phyloP scores from a whole-genome alignment of 2,329 filamentous ascomycete genomes.

The Apiospora hydei region DNA sequence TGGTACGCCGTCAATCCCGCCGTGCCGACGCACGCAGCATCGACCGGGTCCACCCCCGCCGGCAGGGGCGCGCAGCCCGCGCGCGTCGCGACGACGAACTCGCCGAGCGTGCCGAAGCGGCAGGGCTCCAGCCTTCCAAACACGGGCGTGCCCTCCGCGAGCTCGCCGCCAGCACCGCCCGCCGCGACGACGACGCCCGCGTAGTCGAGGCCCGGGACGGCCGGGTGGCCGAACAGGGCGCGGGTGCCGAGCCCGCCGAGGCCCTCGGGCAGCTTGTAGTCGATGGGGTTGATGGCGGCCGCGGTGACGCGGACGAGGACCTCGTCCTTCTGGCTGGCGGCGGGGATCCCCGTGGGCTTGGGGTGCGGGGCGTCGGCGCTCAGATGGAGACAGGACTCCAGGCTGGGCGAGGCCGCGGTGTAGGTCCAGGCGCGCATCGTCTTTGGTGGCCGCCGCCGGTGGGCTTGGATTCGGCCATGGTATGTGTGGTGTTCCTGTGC shows the following conservation, averaged over 20 bases:
- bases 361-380: constrained; percentile 51
- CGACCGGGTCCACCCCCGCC: constrained; percentile 47
- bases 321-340: constrained; percentile 47
- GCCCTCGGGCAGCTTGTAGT: constrained; percentile 67
- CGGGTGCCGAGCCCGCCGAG: constrained; percentile 47
- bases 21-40: constrained; percentile 52
- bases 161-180: constrained; percentile 25
- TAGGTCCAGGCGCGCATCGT: constrained; percentile 67
- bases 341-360: constrained; percentile 34
- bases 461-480: constrained; percentile 2
- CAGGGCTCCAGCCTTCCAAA: constrained; percentile 48
- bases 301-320: constrained; percentile 63
- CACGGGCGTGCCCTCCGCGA: constrained; percentile 51
- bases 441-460: constrained; percentile 4
- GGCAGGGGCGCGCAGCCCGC: constrained; percentile 49
- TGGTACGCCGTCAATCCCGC: constrained; percentile 58
- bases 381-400: constrained; percentile 62
- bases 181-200: constrained; percentile 49
- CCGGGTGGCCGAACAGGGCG: constrained; percentile 48
- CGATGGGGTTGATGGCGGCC: constrained; percentile 66
- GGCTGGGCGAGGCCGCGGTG: constrained; percentile 48
- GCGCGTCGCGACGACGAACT: constrained; percentile 46
- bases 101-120: constrained; percentile 50
- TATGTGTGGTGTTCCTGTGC: not conserved
- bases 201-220: constrained; percentile 59